Base-by-base conservation (phyloP, 176 grass and related monocot genomes). In the Dendrocalamus sinicus region DNA sequence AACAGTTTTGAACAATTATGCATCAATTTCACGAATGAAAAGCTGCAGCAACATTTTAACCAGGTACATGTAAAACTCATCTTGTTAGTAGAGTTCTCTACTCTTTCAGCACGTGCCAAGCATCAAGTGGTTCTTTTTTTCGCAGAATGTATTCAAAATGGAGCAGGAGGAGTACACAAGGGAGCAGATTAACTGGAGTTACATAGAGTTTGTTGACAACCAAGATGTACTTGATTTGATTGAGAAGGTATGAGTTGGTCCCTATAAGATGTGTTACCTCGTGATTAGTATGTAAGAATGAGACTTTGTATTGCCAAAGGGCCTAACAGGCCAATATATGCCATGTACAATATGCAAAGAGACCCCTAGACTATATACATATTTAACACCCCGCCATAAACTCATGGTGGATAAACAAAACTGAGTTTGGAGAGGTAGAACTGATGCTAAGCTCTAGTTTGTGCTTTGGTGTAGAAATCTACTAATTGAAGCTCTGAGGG, bases 21-120 rank as follows among this genome's bases (percentile, higher is more conserved):
- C 86, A 97, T 97, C 86, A 97, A 97, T 90, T 94, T 95, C 72
- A 97, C 95, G 32, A 97, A 97, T 80, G 95, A 97, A 91, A 97
- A 97, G 78, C 91, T 97, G 62, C 95, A 97, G 79, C 95, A 97
- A 65, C 95, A 97, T 83, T 97, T 97, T 91, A 97, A 97, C 62
- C 95, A 97, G 95, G 95, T 95, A 92, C 65, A 28, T 77, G 7
- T 67, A 51, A 22, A 81, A 48, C 51, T 68, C 50, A 58, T 80
- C 24, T 67, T 58, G 37, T 83, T 45, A 7, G 57, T 32, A 28
- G 59, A 83, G 7, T 68, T 84, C 32, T 72, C 7, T 77, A 68
- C 88, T 67, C 24, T 28, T 89, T 24, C 57, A 44, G 75, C 28
- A 50, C 28, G 22, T 69, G 24, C n/a, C 72, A 90, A 77, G 41